Evolutionary conservation across 2,329 filamentous ascomycete genomes (phyloP).

Genomic region (Claviceps sp.): DNA sequence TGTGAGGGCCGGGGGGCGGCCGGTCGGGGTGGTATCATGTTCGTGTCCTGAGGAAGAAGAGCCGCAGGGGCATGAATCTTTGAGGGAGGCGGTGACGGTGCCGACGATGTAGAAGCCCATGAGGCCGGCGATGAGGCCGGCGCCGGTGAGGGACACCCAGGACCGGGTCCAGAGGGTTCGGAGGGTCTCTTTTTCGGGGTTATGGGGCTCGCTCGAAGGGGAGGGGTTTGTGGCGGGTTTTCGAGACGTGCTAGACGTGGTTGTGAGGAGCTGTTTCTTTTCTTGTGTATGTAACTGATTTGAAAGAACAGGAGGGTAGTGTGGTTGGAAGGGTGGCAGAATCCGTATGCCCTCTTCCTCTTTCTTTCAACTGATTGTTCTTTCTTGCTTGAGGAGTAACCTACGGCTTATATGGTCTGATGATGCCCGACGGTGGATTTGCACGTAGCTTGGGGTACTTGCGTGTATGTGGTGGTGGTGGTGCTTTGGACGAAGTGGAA

Average conservation of each 20-base stretch:
- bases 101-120: slow-evolving; percentile 35
- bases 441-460: slow-evolving; percentile 8
- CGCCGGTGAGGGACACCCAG: slow-evolving; percentile 32
- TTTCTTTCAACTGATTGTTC: too few relatives aligned
- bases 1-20: slow-evolving; percentile 33
- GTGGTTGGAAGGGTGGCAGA: too few relatives aligned
- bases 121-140: slow-evolving; percentile 29
- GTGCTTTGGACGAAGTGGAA: slow-evolving; percentile 14
- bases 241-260: not conserved
- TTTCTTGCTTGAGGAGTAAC: not conserved
- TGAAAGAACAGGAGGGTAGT: too few relatives aligned
- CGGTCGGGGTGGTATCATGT: slow-evolving; percentile 28
- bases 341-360: too few relatives aligned
- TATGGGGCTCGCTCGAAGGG: slow-evolving; percentile 12
- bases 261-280: not conserved
- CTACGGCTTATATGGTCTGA: slow-evolving; percentile 19
- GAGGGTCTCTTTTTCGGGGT: slow-evolving; percentile 18
- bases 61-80: slow-evolving; percentile 10
- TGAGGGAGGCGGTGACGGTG: slow-evolving; percentile 23
- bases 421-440: slow-evolving; percentile 11
- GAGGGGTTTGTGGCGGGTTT: not conserved
- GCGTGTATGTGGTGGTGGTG: slow-evolving; percentile 4
- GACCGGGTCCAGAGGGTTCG: slow-evolving; percentile 24
- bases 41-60: slow-evolving; percentile 11
- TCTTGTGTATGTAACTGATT: not conserved